These are phyloP conservation scores for Schizopora paradoxa DNA, from an alignment of 1,284 basidiomycete genomes.

Conservation along the genomic window DNA sequence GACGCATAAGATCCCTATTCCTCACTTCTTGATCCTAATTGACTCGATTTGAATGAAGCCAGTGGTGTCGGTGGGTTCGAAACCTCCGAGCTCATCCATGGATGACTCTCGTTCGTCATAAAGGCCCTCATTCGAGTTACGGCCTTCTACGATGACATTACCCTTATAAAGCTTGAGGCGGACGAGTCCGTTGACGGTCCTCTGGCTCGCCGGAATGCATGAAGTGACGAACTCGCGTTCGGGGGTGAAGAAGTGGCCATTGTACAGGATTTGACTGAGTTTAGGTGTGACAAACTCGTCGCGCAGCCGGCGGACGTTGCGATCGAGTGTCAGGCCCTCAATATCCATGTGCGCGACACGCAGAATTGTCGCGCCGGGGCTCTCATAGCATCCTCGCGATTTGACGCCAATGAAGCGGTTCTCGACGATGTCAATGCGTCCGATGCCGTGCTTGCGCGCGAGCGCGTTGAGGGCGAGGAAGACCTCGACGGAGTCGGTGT, in stretches of 20 bases:
- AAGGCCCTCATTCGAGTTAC: conserved; percentile 86
- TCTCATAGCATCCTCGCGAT: conserved; percentile 98
- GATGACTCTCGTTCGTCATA: conserved; percentile 98
- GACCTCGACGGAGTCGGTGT: conserved; percentile 93
- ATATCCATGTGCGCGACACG: conserved; percentile 94
- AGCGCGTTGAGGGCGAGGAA: conserved; percentile 91
- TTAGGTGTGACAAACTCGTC: conserved; percentile 94
- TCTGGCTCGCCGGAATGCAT: conserved; percentile 87
- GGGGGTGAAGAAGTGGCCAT: conserved; percentile 96
- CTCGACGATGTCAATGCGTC: conserved; percentile 98
- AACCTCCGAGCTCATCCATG: conserved; percentile 98
- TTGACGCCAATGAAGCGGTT: conserved; percentile 99
- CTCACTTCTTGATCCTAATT: conserved; percentile 92
- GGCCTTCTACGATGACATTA: conserved; percentile 91
- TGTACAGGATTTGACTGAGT: conserved; percentile 91
- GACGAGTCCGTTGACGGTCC: conserved; percentile 93
- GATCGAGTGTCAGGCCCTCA: conserved; percentile 95
- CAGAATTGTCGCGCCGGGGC: conserved; percentile 93
- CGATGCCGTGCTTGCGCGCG: conserved; percentile 92
- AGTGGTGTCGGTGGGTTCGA: conserved; percentile 87
- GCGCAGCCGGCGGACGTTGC: conserved; percentile 91
- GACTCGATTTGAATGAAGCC: conserved; percentile 95
- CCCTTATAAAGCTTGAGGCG: conserved; percentile 94
- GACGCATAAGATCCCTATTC: conserved; percentile 23
- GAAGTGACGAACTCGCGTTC: conserved; percentile 94